phyloP scores from a whole-genome alignment of 371 early-diverging fungal species.

The Apophysomyces ossiformis region DNA sequence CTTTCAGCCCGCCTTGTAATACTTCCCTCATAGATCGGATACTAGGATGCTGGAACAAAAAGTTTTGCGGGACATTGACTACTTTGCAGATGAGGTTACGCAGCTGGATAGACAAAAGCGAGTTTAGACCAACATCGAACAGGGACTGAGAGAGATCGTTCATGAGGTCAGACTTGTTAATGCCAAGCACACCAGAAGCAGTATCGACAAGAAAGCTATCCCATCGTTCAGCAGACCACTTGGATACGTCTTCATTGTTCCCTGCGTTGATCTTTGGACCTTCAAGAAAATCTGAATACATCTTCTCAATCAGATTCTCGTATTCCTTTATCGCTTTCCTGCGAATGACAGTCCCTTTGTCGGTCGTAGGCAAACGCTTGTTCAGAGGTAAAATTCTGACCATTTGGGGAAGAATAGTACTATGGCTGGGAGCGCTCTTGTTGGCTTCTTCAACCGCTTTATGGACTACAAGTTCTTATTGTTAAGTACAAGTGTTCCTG shows the following conservation, averaged over 20 bases:
- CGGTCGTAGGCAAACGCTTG: slow-evolving; percentile 29
- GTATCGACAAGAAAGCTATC: not conserved
- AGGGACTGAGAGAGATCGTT: not conserved
- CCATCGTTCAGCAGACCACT: not conserved
- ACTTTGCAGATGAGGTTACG: not conserved
- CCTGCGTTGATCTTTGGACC: not conserved
- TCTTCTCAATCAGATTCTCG: slow-evolving; percentile 27
- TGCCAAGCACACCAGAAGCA: not conserved
- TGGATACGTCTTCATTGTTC: not conserved
- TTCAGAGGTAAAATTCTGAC: slow-evolving; percentile 39
- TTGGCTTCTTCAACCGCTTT: slow-evolving; percentile 39
- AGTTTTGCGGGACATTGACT: slow-evolving; percentile 32
- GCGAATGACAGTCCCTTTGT: slow-evolving; percentile 36
- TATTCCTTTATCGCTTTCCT: slow-evolving; percentile 26
- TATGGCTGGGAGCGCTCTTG: slow-evolving; percentile 34
- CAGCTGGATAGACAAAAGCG: slow-evolving; percentile 11
- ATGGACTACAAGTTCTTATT: slow-evolving; percentile 12
- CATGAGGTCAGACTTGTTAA: not conserved
- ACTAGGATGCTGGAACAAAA: slow-evolving; percentile 38
- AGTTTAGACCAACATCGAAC: slow-evolving; percentile 17
- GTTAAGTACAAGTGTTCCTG: not conserved
- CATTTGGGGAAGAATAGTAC: slow-evolving; percentile 41
- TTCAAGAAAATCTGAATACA: slow-evolving; percentile 32
- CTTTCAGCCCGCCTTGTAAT: not conserved
- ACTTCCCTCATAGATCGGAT: slow-evolving; percentile 18